phyloP scores from a whole-genome alignment of 768 basidiomycete genomes.

The Hemileccinum impolitum region DNA sequence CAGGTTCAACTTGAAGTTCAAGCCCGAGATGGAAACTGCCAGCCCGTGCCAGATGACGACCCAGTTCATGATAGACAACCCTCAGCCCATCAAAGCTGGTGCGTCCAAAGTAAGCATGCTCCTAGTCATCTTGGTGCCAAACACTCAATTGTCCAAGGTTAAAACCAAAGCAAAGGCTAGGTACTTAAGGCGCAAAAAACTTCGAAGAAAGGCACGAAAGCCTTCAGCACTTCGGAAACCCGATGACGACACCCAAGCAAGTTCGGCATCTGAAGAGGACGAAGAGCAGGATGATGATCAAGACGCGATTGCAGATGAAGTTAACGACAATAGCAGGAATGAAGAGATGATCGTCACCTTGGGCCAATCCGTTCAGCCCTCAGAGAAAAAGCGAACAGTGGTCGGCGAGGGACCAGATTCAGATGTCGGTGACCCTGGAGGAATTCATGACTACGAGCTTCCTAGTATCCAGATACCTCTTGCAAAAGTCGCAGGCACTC shows the following conservation, averaged over 20 bases:
- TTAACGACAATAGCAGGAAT: conserved; percentile 6
- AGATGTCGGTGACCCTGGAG: conserved; percentile 2
- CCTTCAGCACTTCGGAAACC: conserved; percentile 24
- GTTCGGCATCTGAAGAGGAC: conserved; percentile 21
- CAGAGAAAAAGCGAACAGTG: conserved; percentile 45
- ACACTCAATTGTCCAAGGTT: conserved; percentile 28
- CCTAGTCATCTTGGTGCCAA: not conserved
- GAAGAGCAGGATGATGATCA: conserved; percentile 16
- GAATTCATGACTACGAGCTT: not conserved
- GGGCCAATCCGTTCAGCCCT: conserved; percentile 24
- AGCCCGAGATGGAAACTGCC: no score
- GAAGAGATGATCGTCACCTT: conserved; percentile 5
- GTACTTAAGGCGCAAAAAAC: conserved; percentile 71
- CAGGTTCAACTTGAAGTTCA: not conserved
- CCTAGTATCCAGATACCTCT: conserved; percentile 4
- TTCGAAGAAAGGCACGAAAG: conserved; percentile 54
- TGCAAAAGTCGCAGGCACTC: conserved; percentile 29
- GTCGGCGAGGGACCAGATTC: conserved; percentile 22
- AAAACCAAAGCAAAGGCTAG: conserved; percentile 73
- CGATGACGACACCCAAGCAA: conserved; percentile 18
- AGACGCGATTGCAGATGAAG: conserved; percentile 18
- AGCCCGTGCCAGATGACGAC: not conserved
- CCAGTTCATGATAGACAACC: conserved; percentile 11
- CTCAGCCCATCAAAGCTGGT: not conserved
- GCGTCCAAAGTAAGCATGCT: conserved; percentile 20